These are phyloP conservation scores for Phytophthora parvispora DNA, from an alignment of 352 stramenopile species.

Conservation along the genomic window DNA sequence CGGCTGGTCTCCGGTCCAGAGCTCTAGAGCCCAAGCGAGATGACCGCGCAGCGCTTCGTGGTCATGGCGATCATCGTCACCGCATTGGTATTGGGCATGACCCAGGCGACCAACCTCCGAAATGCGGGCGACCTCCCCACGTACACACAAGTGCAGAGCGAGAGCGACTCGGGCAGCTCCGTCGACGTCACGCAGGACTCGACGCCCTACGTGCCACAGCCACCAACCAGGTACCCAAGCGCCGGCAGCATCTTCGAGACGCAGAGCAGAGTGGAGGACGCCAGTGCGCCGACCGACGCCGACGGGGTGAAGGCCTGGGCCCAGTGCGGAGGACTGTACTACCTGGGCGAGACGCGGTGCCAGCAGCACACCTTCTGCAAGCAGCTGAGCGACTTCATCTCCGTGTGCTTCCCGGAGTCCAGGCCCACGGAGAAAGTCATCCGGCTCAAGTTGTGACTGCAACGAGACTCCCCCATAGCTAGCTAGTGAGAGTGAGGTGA, in stretches of 20 bases:
- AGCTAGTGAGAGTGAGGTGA: slow-evolving; percentile 13
- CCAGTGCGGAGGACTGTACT: slow-evolving; percentile 40
- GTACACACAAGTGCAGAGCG: background rate
- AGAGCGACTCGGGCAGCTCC: slow-evolving; percentile 6
- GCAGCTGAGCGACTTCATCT: slow-evolving; percentile 40
- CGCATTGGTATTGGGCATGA: slow-evolving; percentile 2
- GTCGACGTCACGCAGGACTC: slow-evolving; percentile 23
- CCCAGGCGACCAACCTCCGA: slow-evolving; percentile 19
- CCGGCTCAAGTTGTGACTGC: slow-evolving; percentile 25
- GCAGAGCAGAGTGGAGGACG: slow-evolving; percentile 1
- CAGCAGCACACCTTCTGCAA: slow-evolving; percentile 36
- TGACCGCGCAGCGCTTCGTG: slow-evolving; percentile 21
- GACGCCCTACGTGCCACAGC: slow-evolving; percentile 7
- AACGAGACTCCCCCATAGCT: slow-evolving; percentile 11
- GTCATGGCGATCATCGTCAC: background rate
- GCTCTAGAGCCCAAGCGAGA: too few species aligned
- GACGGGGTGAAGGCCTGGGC: slow-evolving; percentile 31
- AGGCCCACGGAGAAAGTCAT: slow-evolving; percentile 36
- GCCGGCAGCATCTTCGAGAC: slow-evolving; percentile 6
- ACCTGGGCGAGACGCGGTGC: slow-evolving; percentile 36
- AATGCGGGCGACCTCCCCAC: background rate
- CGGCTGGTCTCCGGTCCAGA: slow-evolving; percentile 3
- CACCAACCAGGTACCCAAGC: too few species aligned
- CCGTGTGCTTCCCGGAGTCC: slow-evolving; percentile 40
- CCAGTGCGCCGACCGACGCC: too few species aligned